Conservation (phyloP, 169 alveolate genomes). For the Plasmodium blacklocki region DNA sequence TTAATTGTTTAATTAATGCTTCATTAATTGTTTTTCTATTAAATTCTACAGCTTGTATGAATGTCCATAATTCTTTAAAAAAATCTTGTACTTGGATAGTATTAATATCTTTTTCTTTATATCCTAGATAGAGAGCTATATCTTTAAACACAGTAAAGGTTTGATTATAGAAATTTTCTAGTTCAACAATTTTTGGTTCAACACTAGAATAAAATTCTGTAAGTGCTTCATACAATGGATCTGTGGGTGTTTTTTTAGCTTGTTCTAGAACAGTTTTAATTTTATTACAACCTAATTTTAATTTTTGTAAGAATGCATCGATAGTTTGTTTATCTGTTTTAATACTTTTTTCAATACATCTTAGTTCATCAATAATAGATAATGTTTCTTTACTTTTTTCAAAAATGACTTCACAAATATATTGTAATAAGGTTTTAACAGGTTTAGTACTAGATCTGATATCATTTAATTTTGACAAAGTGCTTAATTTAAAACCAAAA, state of each 20-base stretch:
- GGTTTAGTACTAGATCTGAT: conserved; percentile 91
- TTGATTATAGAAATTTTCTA: conserved; percentile 70
- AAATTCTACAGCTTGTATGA: conserved; percentile 87
- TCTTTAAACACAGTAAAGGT: conserved; percentile 84
- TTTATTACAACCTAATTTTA: conserved; percentile 80
- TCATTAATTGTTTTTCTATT: conserved; percentile 88
- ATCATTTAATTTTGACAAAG: conserved; percentile 89
- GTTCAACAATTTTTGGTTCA: conserved; percentile 76
- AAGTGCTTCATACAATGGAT: conserved; percentile 81
- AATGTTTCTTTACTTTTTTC: conserved; percentile 78
- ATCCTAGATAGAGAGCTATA: conserved; percentile 87
- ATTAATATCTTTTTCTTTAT: conserved; percentile 89
- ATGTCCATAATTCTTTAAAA: conserved; percentile 88
- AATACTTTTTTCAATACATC: conserved; percentile 79
- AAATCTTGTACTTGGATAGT: conserved; percentile 89
- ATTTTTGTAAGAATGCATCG: conserved; percentile 78
- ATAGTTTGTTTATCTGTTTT: conserved; percentile 82
- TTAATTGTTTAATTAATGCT: conserved; percentile 76
- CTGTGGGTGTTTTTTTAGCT: conserved; percentile 78
- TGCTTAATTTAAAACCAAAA: conserved; percentile 91
- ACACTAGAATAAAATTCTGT: conserved; percentile 72
- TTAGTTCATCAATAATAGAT: conserved; percentile 79
- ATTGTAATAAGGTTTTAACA: conserved; percentile 89
- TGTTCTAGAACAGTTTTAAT: conserved; percentile 80
- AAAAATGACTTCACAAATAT: conserved; percentile 82